Base-by-base conservation (phyloP, 805 yeast genomes). In the Starmerella bombi region DNA sequence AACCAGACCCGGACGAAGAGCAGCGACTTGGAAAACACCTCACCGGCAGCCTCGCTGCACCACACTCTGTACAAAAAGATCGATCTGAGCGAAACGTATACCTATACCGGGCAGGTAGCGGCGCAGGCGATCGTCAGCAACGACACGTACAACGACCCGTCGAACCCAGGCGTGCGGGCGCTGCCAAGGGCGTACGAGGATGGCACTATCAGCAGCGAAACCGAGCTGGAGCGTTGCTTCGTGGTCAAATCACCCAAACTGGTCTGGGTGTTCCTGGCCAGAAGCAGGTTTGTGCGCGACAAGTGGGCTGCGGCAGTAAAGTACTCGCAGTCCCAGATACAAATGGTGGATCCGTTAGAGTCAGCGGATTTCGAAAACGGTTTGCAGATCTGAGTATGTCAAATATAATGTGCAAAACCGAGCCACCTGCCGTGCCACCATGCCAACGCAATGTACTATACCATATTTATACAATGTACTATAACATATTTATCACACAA, bases 191-290 rank as follows among this genome's bases (percentile, higher is more conserved):
- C 79, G 0, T 85, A 80, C 54, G 60, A 69, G 1, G 93, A 85
- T 59, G 95, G 95, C 0, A 80, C 93, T 84, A 71, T 67, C 48
- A 78, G 93, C 2, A 65, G 74, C 7, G 97, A 88, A 52, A 80
- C 77, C 36, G 91, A 82, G 49, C 50, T 67, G n/a, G 61, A 72
- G 21, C 64, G 94, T 37, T 75, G 91, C 47, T 85, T 88, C 52
- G 81, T 91, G 0, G 50, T 88, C 2, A 73, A 77, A 7, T 8
- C 33, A 2, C 59, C 88, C 85, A 23, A 22, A 16, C 18, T 43
- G 21, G 25, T 20, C 64, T 80, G 25, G 62, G 77, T 80, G 3
- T 85, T 86, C 55, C 68, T 84, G 72, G 77, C 94, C 3, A 8
- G 60, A 85, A 35, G 81, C 94, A 1, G 62, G 88, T 79, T 79